These are phyloP conservation scores for Saturnispora ahearnii DNA, from an alignment of 805 yeast genomes.

Conservation along the genomic window DNA sequence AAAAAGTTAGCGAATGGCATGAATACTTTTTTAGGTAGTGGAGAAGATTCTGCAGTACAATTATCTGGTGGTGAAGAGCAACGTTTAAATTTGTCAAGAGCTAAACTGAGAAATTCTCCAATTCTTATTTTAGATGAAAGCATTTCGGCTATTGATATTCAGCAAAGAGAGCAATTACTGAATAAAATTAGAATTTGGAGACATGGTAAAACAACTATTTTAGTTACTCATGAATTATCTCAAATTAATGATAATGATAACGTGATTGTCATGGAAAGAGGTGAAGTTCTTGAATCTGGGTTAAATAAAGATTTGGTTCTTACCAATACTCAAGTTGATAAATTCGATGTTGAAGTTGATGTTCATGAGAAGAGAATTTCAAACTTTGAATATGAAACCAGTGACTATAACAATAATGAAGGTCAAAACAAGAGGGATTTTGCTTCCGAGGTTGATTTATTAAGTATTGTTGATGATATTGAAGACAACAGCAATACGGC, in stretches of 20 bases:
- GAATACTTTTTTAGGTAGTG: constrained; percentile 37
- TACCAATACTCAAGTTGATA: neutral
- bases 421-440: no score
- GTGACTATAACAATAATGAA: neutral
- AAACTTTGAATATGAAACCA: neutral
- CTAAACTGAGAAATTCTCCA: constrained; percentile 62
- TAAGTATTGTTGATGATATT: neutral
- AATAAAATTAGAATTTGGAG: constrained; percentile 52
- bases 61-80: constrained; percentile 93
- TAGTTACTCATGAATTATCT: constrained; percentile 68
- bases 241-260: constrained; percentile 49
- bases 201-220: constrained; percentile 59
- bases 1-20: constrained; percentile 43
- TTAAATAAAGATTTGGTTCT: constrained; percentile 19
- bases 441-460: neutral
- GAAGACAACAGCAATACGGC: neutral
- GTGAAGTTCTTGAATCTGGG: constrained; percentile 43
- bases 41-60: constrained; percentile 26
- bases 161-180: constrained; percentile 38
- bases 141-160: constrained; percentile 66
- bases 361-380: neutral
- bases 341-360: neutral
- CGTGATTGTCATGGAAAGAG: constrained; percentile 52
- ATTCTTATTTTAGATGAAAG: constrained; percentile 81
- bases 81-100: constrained; percentile 76